Base-by-base conservation (phyloP, 345 rosid genomes). In the Eucalyptus curtisii region DNA sequence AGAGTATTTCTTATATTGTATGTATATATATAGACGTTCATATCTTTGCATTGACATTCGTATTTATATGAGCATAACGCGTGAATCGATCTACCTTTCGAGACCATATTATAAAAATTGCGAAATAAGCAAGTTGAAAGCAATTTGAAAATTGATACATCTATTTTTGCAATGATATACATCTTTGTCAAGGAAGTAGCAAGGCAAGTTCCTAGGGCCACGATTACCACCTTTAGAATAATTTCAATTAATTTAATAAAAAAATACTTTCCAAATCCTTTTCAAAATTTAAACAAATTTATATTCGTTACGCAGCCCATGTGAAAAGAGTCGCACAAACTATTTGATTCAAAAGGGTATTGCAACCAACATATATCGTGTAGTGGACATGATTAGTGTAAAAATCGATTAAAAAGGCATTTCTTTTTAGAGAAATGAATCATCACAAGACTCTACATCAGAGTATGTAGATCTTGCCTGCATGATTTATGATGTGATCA, bases 41-140 rank as follows among this genome's bases (percentile, higher is more conserved):
- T 27, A n/a, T 64, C 10, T 64, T n/a, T 2, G 40, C 37, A 64
- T n/a, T 16, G 37, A n/a, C 76, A n/a, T 64, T 20, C 6, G 1
- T n/a, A n/a, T n/a, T n/a, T 31, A n/a, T n/a, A 64, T 2, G 37
- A n/a, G 19, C 37, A 15, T 4, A 4, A 13, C 0, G 6, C 5
- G 5, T 7, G 42, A 20, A 6, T 76, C 3, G 5, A 22, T 20
- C 25, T 40, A 20, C 27, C 2, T 37, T 20, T 3, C 5, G 3
- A 71, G 7, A 37, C 2, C 14, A 17, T 37, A 71, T 66, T 10
- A 71, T 71, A 5, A 20, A 61, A 71, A 64, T 14, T 19, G 3
- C 3, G 7, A 71, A 19, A 66, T 3, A 3, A 8, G 10, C 12
- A 20, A 52, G 24, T 19, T 52, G 24, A 19, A 52, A 19, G 10